Evolutionary conservation across 371 early-diverging fungal species (phyloP).

Genomic region (Gilbertella persicaria): DNA sequence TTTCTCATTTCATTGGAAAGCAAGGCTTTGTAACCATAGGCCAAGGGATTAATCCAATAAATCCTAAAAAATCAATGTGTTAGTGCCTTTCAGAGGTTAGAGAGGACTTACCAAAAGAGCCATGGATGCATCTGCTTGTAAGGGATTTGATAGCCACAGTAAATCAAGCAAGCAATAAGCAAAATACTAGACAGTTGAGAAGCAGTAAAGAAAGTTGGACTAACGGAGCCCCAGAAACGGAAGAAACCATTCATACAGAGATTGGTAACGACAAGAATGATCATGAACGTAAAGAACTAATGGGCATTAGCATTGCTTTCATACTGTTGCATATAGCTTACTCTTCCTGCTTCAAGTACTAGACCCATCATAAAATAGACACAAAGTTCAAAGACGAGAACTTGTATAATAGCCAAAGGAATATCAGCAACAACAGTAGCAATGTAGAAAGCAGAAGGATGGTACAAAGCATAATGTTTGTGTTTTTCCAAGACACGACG

Average conservation of each 20-base stretch:
- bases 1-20: constrained; percentile 69
- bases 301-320: constrained; percentile 10
- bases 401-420: constrained; percentile 51
- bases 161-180: constrained; percentile 57
- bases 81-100: not conserved
- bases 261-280: constrained; percentile 45
- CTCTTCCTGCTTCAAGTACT: constrained; percentile 49
- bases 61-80: constrained; percentile 63
- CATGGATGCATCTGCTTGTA: constrained; percentile 65
- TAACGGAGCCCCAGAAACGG: constrained; percentile 43
- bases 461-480: constrained; percentile 67
- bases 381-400: constrained; percentile 33
- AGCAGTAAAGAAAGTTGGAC: constrained; percentile 56
- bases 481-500: constrained; percentile 71
- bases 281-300: constrained; percentile 50
- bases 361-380: constrained; percentile 64
- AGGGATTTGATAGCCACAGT: constrained; percentile 67
- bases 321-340: constrained; percentile 14
- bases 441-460: constrained; percentile 63
- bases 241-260: constrained; percentile 57
- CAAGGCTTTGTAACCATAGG: constrained; percentile 64
- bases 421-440: constrained; percentile 56
- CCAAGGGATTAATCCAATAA: constrained; percentile 69
- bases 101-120: constrained; percentile 60
- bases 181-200: constrained; percentile 57